Percentiles rank a stretch among this genome's conserved stretches.
phyloP scores from a whole-genome alignment of 805 yeast genomes.

The Naumovozyma dairenensis region DNA sequence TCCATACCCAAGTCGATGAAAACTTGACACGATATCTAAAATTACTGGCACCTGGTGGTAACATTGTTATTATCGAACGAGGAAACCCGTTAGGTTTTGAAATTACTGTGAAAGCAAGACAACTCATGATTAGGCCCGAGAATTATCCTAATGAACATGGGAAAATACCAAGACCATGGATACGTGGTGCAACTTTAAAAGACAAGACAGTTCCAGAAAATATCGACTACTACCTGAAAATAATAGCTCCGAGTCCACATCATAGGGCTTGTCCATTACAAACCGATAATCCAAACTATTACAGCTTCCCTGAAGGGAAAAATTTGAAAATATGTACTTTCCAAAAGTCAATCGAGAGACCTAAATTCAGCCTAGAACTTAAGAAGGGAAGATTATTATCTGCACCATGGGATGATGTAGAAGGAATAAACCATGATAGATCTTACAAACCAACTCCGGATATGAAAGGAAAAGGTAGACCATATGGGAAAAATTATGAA shows the following conservation, averaged over 20 bases:
- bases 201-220: slow-evolving; percentile 8
- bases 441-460: slow-evolving; percentile 32
- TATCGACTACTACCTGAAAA: slow-evolving; percentile 44
- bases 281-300: slow-evolving; percentile 59
- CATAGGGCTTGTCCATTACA: slow-evolving; percentile 83
- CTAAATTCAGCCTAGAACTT: slow-evolving; percentile 69
- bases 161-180: slow-evolving; percentile 62
- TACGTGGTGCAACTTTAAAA: slow-evolving; percentile 37
- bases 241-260: slow-evolving; percentile 87
- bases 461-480: slow-evolving; percentile 62
- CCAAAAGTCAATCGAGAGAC: slow-evolving; percentile 63
- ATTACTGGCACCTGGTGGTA: slow-evolving; percentile 68
- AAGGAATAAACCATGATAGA: slow-evolving; percentile 45
- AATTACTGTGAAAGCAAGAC: slow-evolving; percentile 80
- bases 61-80: slow-evolving; percentile 69
- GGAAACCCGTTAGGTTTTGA: slow-evolving; percentile 90
- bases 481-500: slow-evolving; percentile 61
- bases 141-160: slow-evolving; percentile 43
- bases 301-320: slow-evolving; percentile 44
- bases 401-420: slow-evolving; percentile 56
- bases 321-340: slow-evolving; percentile 68
- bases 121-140: slow-evolving; percentile 81
- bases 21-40: slow-evolving; percentile 49
- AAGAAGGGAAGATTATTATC: slow-evolving; percentile 74
- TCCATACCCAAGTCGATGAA: slow-evolving; percentile 66